phyloP scores from a whole-genome alignment of 108 stramenopile species.

The Cyclostephanos tholiformis region DNA sequence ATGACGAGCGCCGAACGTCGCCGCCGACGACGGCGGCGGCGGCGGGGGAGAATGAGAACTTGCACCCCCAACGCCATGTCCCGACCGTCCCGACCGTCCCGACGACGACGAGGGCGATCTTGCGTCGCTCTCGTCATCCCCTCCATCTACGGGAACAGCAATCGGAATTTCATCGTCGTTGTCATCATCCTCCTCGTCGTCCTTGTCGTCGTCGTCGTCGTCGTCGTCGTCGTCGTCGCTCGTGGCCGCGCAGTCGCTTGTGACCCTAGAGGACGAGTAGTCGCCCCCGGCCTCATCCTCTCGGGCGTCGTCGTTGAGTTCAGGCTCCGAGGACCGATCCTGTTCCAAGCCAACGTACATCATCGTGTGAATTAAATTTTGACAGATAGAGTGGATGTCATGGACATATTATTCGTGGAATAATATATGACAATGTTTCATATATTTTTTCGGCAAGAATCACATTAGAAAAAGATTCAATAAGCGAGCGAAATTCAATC shows the following conservation, averaged over 20 bases:
- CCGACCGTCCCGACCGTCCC: neutral
- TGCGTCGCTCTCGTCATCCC: neutral
- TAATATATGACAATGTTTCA: no score
- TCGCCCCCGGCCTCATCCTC: neutral
- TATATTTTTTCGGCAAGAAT: no score
- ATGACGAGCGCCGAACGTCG: neutral
- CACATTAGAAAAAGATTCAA: no score
- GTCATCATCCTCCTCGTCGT: neutral
- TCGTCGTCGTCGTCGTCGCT: neutral
- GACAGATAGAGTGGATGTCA: neutral
- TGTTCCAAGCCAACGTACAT: neutral
- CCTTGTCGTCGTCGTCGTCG: neutral
- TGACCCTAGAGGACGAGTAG: neutral
- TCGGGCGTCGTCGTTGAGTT: neutral
- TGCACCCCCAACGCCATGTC: neutral
- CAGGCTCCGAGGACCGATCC: neutral
- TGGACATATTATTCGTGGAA: no score
- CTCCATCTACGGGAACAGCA: neutral
- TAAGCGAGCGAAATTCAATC: no score
- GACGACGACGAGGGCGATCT: neutral
- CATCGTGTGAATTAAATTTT: neutral
- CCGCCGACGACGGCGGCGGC: neutral
- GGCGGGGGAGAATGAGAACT: neutral
- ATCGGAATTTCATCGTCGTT: conserved; percentile 5
- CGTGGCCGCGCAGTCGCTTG: no score